A percentile compares a stretch with the other conserved stretches of the same genome.
phyloP scores from a whole-genome alignment of 106 monocot genomes.

The Phalaenopsis aphrodite region DNA sequence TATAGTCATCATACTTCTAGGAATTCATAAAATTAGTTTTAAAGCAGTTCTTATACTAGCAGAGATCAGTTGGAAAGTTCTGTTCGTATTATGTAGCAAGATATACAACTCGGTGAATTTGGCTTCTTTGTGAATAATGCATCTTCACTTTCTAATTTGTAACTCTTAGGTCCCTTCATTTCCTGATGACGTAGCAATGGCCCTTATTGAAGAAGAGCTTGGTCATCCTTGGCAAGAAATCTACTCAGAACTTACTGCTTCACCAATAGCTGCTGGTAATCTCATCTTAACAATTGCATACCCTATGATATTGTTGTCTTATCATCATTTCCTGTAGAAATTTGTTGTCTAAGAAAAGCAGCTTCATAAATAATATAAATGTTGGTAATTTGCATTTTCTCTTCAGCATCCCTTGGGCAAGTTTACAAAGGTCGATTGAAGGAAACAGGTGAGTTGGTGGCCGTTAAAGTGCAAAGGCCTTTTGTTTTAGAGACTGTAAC shows the following conservation, averaged over 20 bases:
- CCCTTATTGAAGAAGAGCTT: constrained; percentile 88
- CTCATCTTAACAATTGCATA: background rate
- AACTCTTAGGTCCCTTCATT: constrained; percentile 87
- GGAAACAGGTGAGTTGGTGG: constrained; percentile 92
- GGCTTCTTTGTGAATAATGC: background rate
- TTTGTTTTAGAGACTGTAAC: constrained; percentile 98
- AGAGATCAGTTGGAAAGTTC: background rate
- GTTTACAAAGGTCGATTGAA: constrained; percentile 94
- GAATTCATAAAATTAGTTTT: background rate
- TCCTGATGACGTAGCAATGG: constrained; percentile 93
- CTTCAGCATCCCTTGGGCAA: constrained; percentile 93
- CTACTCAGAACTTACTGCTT: constrained; percentile 84
- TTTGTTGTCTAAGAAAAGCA: background rate
- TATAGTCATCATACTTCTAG: constrained; percentile 11
- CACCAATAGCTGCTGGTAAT: constrained; percentile 98
- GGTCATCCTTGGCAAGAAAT: constrained; percentile 80
- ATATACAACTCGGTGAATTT: background rate
- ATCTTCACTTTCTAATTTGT: constrained; percentile 9
- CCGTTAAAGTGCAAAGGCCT: constrained; percentile 96
- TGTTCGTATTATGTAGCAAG: background rate
- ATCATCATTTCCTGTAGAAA: background rate
- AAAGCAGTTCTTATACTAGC: background rate
- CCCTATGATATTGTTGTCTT: background rate
- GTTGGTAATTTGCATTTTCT: background rate
- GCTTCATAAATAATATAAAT: background rate